A percentile compares a stretch with the other conserved stretches of the same genome.
Conservation (phyloP, 192 early-diverging fungal species). For the Linnemannia schmuckeri region DNA sequence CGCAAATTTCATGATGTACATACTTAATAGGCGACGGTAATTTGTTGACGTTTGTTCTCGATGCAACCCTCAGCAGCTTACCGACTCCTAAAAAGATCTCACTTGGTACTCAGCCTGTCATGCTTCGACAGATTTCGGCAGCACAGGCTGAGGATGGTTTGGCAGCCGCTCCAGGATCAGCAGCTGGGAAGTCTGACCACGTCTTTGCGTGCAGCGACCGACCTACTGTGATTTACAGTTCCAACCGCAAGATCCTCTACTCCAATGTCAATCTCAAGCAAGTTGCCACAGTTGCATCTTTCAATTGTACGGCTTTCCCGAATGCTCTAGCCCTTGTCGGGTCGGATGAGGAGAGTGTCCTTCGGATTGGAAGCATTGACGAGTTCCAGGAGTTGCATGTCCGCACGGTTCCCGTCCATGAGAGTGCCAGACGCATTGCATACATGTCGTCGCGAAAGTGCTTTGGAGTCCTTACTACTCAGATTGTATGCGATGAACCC, state of each 20-base stretch:
- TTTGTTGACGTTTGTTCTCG: conserved; percentile 78
- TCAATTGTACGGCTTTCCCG: conserved; percentile 66
- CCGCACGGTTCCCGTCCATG: conserved; percentile 70
- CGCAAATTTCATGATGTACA: not conserved
- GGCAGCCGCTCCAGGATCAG: not conserved
- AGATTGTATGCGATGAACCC: conserved; percentile 45
- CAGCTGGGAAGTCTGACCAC: conserved; percentile 29
- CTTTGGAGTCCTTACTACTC: conserved; percentile 74
- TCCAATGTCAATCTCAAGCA: conserved; percentile 85
- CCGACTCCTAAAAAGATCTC: conserved; percentile 71
- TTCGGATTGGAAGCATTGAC: conserved; percentile 85
- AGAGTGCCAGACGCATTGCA: conserved; percentile 79
- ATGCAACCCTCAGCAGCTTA: conserved; percentile 53
- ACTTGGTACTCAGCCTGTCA: conserved; percentile 83
- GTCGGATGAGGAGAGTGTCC: conserved; percentile 62
- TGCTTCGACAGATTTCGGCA: conserved; percentile 59
- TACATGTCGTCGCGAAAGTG: conserved; percentile 67
- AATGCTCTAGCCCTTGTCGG: conserved; percentile 71
- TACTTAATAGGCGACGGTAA: conserved; percentile 78
- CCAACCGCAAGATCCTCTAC: conserved; percentile 79
- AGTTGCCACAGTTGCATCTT: conserved; percentile 73
- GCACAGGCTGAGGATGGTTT: not conserved
- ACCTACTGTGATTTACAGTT: conserved; percentile 83
- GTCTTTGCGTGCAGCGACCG: conserved; percentile 89
- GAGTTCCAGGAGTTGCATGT: conserved; percentile 89